Evolutionary conservation across 148 eudicot species (phyloP), one percentile per base, ranked within the genome.

Genomic region (Rhododendron henanense): DNA sequence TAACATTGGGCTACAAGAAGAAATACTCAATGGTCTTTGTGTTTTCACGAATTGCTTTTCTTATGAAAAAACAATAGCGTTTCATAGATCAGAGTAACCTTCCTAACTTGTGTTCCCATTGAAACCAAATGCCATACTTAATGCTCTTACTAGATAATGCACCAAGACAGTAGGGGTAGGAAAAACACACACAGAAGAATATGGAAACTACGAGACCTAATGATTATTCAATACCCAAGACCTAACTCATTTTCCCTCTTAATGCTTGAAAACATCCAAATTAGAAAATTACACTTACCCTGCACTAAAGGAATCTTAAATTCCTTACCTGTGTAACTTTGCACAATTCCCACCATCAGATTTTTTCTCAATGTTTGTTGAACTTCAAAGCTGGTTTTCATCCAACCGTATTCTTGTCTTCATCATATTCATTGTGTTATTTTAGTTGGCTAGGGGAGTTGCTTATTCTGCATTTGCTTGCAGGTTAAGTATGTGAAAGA

Each of bases 401-500:
- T 45, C 18, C 10, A 37, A 16, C 73, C 39, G 4, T 25, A 14
- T 33, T 51, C 53, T 37, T 19, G 0, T 61, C 51, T 61, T 79
- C 21, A 47, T 41, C 23, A 48, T 31, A 11, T 63, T 78, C 75
- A 47, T 79, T 3, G 37, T 50, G 2, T 15, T 23, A 15, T 71
- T 31, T 23, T 67, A 59, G 78, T 31, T 82, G 39, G 74, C 45
- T 77, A 44, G 74, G 10, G 47, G 83, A 18, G 55, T 78, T 91
- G 53, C 87, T 91, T 90, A 88, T 90, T 74, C 75, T 87, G 77
- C 76, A 53, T 87, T 77, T 86, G 57, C 81, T 88, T 75, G 73
- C 90, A 96, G 98, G 97, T 96, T 86, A 90, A 92, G 86, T 94
- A 89, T 88, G 88, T 95, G 88, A 95, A 94, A 92, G 93, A 95